Percentiles rank a stretch among this genome's conserved stretches.
Conservation (phyloP, 805 yeast species). For the Yamadazyma tumulicola region DNA sequence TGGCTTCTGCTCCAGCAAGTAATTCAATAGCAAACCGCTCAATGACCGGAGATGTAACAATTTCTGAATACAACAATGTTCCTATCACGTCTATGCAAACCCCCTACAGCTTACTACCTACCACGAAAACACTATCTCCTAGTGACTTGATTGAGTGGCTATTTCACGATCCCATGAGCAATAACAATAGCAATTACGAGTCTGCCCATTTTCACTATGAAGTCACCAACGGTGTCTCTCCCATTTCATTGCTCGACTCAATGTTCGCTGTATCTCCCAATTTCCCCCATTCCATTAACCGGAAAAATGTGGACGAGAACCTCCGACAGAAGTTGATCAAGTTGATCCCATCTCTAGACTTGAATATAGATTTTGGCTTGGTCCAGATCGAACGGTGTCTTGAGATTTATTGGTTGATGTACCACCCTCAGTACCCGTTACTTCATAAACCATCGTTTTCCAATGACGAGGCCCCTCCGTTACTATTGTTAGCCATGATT, state of each 20-base stretch:
- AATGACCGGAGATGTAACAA: neutral
- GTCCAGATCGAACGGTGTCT: slow-evolving; percentile 17
- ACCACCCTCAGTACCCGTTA: slow-evolving; percentile 56
- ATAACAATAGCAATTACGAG: neutral
- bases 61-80: no score
- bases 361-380: slow-evolving; percentile 15
- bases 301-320: slow-evolving; percentile 14
- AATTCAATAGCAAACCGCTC: neutral
- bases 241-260: slow-evolving; percentile 15
- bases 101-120: slow-evolving; percentile 1
- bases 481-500: slow-evolving; percentile 52
- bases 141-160: slow-evolving; percentile 31
- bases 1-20: neutral
- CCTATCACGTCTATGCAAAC: no score
- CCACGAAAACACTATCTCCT: slow-evolving; percentile 18
- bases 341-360: slow-evolving; percentile 15
- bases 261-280: slow-evolving; percentile 19
- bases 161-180: slow-evolving; percentile 16
- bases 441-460: slow-evolving; percentile 58
- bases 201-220: slow-evolving; percentile 6
- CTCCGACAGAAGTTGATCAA: slow-evolving; percentile 11
- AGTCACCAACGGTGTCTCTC: slow-evolving; percentile 16
- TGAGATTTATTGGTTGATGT: slow-evolving; percentile 50
- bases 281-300: slow-evolving; percentile 16
- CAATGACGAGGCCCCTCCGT: slow-evolving; percentile 42